These are phyloP conservation scores for Mucor mucedo DNA, from an alignment of 371 early-diverging fungal species.

Conservation along the genomic window DNA sequence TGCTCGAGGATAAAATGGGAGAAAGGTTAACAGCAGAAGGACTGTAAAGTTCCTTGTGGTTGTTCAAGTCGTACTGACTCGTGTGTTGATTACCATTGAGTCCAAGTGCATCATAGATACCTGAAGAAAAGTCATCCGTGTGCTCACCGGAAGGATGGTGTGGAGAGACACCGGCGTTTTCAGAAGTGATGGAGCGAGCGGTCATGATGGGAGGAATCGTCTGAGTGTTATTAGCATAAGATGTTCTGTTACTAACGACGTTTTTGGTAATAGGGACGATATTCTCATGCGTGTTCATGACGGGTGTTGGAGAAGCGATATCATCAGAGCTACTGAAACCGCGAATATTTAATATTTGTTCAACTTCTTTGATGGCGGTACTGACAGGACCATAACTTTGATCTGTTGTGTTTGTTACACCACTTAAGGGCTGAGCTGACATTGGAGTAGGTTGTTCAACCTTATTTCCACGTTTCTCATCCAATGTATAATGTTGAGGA, in stretches of 20 bases:
- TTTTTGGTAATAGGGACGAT: background rate
- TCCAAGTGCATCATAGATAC: conserved; percentile 15
- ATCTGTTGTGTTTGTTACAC: conserved; percentile 10
- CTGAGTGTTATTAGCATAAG: conserved; percentile 3
- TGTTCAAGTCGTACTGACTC: conserved; percentile 6
- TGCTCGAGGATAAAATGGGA: conserved; percentile 3
- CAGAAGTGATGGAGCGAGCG: background rate
- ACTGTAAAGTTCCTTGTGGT: conserved; percentile 4
- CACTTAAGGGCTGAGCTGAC: conserved; percentile 4
- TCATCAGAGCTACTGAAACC: background rate
- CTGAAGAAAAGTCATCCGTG: conserved; percentile 14
- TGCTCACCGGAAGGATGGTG: background rate
- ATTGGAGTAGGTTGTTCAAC: background rate
- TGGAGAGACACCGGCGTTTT: background rate
- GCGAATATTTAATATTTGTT: conserved; percentile 24
- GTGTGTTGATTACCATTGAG: conserved; percentile 3
- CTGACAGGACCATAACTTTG: conserved; percentile 22
- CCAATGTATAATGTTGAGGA: conserved; percentile 1
- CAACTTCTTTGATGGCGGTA: conserved; percentile 32
- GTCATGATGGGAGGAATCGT: conserved; percentile 13
- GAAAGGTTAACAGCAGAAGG: conserved; percentile 6
- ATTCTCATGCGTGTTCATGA: background rate
- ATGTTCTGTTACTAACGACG: background rate
- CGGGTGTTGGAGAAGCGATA: background rate
- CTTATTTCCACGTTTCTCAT: background rate